Evolutionary conservation across 768 basidiomycete species (phyloP).

Genomic region (Lactarius quietus): DNA sequence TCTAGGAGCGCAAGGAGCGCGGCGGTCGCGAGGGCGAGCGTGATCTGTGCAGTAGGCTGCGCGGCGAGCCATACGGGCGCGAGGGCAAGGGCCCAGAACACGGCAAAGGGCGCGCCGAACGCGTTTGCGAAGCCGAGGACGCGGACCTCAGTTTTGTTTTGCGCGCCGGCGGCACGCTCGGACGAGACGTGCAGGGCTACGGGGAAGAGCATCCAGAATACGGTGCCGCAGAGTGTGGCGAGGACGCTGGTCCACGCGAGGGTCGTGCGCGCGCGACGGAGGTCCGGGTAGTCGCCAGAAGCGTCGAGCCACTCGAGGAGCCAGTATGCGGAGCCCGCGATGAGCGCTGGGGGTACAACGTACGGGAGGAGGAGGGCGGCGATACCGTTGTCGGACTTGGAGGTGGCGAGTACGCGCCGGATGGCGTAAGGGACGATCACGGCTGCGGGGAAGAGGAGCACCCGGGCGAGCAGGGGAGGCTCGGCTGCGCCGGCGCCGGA

Average conservation of each 20-base stretch:
- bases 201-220: constrained; percentile 70
- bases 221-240: constrained; percentile 49
- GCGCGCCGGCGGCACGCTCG: constrained; percentile 27
- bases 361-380: constrained; percentile 58
- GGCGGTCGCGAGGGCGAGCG: constrained; percentile 58
- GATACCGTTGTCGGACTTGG: constrained; percentile 70
- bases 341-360: constrained; percentile 54
- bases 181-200: constrained; percentile 66
- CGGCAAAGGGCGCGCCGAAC: constrained; percentile 81
- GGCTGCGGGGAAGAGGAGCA: constrained; percentile 54
- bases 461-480: constrained; percentile 56
- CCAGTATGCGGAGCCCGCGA: constrained; percentile 69
- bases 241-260: constrained; percentile 54
- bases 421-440: constrained; percentile 55
- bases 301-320: constrained; percentile 76
- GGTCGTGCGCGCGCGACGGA: constrained; percentile 56
- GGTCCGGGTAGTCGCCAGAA: constrained; percentile 39
- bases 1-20: constrained; percentile 78
- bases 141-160: constrained; percentile 43
- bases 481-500: constrained; percentile 64
- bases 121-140: constrained; percentile 88
- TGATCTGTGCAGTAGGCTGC: constrained; percentile 81
- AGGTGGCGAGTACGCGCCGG: constrained; percentile 54
- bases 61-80: constrained; percentile 58
- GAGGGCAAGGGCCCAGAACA: constrained; percentile 73